Evolutionary conservation across 2,329 filamentous ascomycete species (phyloP), one percentile per base, ranked within the genome.

Genomic region (Alternaria conjuncta): DNA sequence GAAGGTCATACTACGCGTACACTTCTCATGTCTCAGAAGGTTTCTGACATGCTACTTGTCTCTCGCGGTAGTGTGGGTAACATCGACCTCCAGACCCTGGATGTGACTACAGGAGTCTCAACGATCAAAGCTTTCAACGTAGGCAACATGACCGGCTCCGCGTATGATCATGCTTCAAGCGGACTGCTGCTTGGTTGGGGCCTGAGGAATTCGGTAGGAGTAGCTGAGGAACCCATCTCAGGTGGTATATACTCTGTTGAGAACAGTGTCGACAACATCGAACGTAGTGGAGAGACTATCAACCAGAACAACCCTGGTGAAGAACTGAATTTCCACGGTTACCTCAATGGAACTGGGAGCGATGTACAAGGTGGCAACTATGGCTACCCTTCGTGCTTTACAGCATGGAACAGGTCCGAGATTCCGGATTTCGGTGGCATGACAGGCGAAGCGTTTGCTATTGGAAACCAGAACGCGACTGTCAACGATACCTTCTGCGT

Each of bases 321-420:
- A 74, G 89, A 93, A 78, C 79, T 94, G 76, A 93, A 93, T 78
- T 92, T 87, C 75, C 87, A 91, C 63, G 90, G 91, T 4, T 86
- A 84, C 61, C 81, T 92, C 4, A 85, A 86, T 47, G 83, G 83
- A n/a, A 85, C 84, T 0, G 11, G 68, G 8, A 79, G 76, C 20
- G 62, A 70, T 3, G 71, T 79, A 28, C 80, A 85, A 71, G 84
- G 83, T 18, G 71, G 73, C 4, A 92, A 92, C 77, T 90, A 90
- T 72, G 91, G 91, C 21, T 94, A 93, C 73, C 91, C 91, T 2
- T 79, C 83, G 49, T 93, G 91, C 80, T 91, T 88, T 70, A 83
- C 90, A 0, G 82, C 90, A 9, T 93, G 90, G 90, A 83, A 86
- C 61, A 84, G 86, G 0, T 72, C 79, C 13, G 77, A 80, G 23